phyloP scores from a whole-genome alignment of 1,284 basidiomycete species.

The Hymenochaete sp. region DNA sequence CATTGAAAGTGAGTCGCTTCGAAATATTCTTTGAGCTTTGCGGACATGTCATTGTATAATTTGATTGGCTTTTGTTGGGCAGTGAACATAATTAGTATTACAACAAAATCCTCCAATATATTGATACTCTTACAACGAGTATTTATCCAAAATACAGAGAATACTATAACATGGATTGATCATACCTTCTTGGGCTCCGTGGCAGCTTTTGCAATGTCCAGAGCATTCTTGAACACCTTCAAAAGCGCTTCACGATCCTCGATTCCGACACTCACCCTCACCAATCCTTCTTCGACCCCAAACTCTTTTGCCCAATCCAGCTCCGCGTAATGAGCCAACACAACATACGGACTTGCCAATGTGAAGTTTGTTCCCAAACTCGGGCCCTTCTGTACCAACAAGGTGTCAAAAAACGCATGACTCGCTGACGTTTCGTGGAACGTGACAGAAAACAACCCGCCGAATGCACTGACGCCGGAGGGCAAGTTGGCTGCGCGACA shows the following conservation, averaged over 20 bases:
- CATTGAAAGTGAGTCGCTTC: no score
- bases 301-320: constrained; percentile 85
- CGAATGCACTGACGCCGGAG: constrained; percentile 53
- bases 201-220: constrained; percentile 58
- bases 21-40: no score
- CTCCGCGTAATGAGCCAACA: constrained; percentile 89
- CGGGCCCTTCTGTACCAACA: constrained; percentile 86
- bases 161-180: no score
- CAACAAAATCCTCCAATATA: no score
- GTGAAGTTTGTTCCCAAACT: constrained; percentile 96
- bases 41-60: no score
- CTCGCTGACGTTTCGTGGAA: constrained; percentile 69
- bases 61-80: no score
- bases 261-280: constrained; percentile 86
- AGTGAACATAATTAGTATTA: no score
- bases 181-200: constrained; percentile 5
- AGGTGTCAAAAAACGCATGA: constrained; percentile 78
- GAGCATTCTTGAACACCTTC: constrained; percentile 53
- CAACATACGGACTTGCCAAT: constrained; percentile 86
- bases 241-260: constrained; percentile 66
- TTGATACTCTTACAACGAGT: no score
- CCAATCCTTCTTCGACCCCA: constrained; percentile 80
- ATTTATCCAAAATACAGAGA: no score
- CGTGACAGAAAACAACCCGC: constrained; percentile 88
- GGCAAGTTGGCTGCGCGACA: constrained; percentile 42